A percentile compares a stretch with the other conserved stretches of the same genome.
Conservation (phyloP, 257 asterid genomes). For the Vinca minor region DNA sequence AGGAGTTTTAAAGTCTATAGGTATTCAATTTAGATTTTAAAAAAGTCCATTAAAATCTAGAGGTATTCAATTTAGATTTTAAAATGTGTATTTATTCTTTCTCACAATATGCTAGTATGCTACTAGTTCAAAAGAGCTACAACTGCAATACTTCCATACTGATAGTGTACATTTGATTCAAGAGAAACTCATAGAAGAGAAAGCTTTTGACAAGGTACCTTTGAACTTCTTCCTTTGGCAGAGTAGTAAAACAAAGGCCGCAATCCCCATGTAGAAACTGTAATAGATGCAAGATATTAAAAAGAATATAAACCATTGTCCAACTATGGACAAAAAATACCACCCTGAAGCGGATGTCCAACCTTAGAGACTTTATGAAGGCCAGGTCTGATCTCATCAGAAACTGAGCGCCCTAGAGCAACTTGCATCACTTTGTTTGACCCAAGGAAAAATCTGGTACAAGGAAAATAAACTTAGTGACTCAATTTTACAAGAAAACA, state of each 20-base stretch:
- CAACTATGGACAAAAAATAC: neutral
- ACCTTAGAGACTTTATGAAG: constrained; percentile 75
- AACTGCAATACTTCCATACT: neutral
- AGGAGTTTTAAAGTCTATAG: too few relatives aligned
- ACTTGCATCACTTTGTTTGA: constrained; percentile 88
- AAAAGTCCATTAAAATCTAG: too few relatives aligned
- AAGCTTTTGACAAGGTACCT: constrained; percentile 31
- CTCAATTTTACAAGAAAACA: too few relatives aligned
- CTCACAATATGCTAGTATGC: too few relatives aligned
- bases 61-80: too few relatives aligned
- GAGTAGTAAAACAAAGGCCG: constrained; percentile 59
- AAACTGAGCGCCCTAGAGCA: constrained; percentile 61
- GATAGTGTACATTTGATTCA: neutral
- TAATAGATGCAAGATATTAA: neutral
- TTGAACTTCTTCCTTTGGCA: constrained; percentile 59
- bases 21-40: too few relatives aligned
- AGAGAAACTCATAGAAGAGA: neutral
- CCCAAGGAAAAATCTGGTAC: constrained; percentile 57
- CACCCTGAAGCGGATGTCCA: neutral
- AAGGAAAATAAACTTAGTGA: too few relatives aligned
- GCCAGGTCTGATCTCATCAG: constrained; percentile 58
- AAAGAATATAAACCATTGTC: neutral
- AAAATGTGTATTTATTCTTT: neutral
- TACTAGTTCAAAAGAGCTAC: neutral
- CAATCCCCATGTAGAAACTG: constrained; percentile 72